phyloP scores from a whole-genome alignment of 1,284 basidiomycete genomes.

The Puccinia hordei region DNA sequence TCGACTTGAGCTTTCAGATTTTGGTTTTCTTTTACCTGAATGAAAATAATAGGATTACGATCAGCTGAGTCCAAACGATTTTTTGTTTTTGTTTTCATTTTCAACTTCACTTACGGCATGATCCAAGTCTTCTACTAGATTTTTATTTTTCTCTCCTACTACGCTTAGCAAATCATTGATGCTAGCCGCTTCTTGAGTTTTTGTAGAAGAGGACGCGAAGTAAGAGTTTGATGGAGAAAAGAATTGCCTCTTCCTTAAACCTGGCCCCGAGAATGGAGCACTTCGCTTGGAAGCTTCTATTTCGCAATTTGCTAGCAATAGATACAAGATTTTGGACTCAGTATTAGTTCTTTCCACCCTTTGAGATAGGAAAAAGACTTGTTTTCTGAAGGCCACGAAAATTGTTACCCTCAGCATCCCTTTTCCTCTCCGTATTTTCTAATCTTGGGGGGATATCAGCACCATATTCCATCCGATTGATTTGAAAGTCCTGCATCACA shows the following conservation, averaged over 20 bases:
- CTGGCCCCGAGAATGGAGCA: constrained; percentile 1
- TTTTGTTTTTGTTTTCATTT: neutral
- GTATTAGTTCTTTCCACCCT: neutral
- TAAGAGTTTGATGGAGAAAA: constrained; percentile 14
- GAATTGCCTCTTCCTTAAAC: constrained; percentile 12
- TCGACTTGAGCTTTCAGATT: constrained; percentile 9
- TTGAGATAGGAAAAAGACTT: too few species aligned
- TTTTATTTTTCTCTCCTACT: constrained; percentile 18
- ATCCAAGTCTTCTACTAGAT: constrained; percentile 15
- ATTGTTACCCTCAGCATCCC: neutral
- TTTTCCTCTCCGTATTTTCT: neutral
- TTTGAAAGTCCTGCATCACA: constrained; percentile 6
- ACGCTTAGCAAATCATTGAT: constrained; percentile 6
- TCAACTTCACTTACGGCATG: constrained; percentile 1
- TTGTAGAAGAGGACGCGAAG: constrained; percentile 1
- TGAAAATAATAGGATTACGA: neutral
- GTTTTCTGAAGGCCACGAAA: neutral
- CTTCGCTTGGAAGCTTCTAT: neutral
- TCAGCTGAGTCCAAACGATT: neutral
- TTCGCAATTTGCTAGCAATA: neutral
- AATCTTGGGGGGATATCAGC: neutral
- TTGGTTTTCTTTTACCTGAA: constrained; percentile 23
- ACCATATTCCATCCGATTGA: neutral
- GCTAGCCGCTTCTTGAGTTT: constrained; percentile 12
- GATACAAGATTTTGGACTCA: neutral